Conservation (phyloP, 2,329 filamentous ascomycete genomes). For the Pseudofabraea citricarpa region DNA sequence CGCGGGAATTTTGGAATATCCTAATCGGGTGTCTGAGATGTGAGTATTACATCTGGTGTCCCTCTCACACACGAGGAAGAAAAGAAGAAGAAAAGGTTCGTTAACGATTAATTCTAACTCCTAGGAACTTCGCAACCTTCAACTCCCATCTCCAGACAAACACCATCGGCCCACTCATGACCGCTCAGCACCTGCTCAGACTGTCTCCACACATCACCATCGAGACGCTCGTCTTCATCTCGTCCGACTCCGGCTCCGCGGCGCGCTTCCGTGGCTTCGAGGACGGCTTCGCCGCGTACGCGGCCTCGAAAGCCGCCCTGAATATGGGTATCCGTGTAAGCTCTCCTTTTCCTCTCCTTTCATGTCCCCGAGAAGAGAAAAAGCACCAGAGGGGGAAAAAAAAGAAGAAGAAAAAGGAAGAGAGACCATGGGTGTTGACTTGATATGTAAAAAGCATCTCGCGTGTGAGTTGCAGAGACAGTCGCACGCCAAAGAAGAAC, state of each 20-base stretch:
- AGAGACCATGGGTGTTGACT: background rate
- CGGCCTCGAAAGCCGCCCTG: constrained; percentile 50
- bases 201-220: constrained; percentile 14
- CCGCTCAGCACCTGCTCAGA: constrained; percentile 46
- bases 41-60: constrained; percentile 26
- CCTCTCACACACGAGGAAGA: background rate
- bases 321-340: constrained; percentile 44
- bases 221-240: constrained; percentile 48
- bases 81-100: background rate
- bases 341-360: background rate
- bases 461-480: constrained; percentile 46
- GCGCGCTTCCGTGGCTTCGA: constrained; percentile 46
- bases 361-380: no score
- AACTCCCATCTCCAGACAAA: constrained; percentile 52
- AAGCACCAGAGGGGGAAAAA: no score
- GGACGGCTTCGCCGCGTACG: constrained; percentile 53
- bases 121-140: constrained; percentile 47
- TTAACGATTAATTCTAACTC: background rate
- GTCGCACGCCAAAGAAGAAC: no score
- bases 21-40: constrained; percentile 34
- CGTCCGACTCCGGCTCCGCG: constrained; percentile 50
- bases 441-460: constrained; percentile 36
- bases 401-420: no score
- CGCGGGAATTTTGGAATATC: constrained; percentile 50
- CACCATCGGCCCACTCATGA: constrained; percentile 53